phyloP scores from a whole-genome alignment of 1,284 basidiomycete species.

The Cutaneotrichosporon cavernicola region DNA sequence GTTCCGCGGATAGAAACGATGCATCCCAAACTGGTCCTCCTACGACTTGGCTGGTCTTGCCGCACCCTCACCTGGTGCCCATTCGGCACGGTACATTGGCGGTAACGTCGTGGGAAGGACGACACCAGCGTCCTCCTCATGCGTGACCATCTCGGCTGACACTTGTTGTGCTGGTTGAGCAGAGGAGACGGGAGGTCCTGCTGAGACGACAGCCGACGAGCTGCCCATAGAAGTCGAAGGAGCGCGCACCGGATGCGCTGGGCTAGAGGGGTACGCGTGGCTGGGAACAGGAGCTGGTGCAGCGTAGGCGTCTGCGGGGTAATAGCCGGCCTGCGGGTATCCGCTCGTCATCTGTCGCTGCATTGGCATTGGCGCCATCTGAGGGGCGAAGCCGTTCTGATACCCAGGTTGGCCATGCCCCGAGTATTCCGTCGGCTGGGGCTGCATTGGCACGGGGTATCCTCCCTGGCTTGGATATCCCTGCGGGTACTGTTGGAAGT shows the following conservation, averaged over 20 bases:
- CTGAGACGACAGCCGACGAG: neutral
- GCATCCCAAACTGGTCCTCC: neutral
- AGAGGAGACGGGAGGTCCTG: neutral
- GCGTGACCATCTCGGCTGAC: neutral
- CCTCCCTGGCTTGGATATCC: neutral
- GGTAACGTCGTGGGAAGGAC: neutral
- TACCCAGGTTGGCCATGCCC: neutral
- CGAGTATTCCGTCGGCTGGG: neutral
- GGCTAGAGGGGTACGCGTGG: neutral
- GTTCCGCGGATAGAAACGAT: neutral
- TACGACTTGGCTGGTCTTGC: neutral
- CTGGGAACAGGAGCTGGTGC: neutral
- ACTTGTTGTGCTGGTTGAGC: neutral
- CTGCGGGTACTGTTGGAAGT: neutral
- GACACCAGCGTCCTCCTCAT: constrained; percentile 6
- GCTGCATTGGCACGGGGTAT: neutral
- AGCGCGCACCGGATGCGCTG: neutral
- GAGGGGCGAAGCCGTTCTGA: neutral
- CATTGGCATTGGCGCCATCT: neutral
- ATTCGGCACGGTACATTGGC: constrained; percentile 5
- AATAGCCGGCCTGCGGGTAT: neutral
- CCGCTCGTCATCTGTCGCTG: neutral
- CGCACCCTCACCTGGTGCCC: neutral
- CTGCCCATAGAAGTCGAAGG: neutral
- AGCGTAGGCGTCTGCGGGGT: neutral